Percentiles rank a stretch among this genome's conserved stretches.
Evolutionary conservation across 2,329 filamentous ascomycete genomes (phyloP).

Genomic region (Trichoderma sp.): DNA sequence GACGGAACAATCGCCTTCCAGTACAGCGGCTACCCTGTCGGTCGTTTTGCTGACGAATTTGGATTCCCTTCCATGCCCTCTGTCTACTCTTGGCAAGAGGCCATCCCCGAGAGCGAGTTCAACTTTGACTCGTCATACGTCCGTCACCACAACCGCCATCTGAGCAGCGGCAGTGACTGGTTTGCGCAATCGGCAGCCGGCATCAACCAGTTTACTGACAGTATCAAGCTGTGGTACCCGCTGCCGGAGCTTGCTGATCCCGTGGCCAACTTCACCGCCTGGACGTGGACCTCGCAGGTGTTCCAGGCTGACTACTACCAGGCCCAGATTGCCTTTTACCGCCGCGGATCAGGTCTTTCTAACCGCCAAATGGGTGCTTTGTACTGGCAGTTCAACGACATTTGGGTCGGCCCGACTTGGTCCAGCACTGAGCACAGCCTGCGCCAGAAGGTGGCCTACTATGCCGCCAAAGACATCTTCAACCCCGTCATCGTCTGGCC

Average conservation of each 20-base stretch:
- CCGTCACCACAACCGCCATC: slow-evolving; percentile 56
- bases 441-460: slow-evolving; percentile 62
- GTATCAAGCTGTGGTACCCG: slow-evolving; percentile 56
- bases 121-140: slow-evolving; percentile 57
- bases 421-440: slow-evolving; percentile 62
- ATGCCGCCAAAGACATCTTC: slow-evolving; percentile 57
- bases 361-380: slow-evolving; percentile 58
- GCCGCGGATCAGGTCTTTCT: slow-evolving; percentile 54
- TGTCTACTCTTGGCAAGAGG: slow-evolving; percentile 56
- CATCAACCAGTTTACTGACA: slow-evolving; percentile 57
- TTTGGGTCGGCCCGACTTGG: slow-evolving; percentile 64
- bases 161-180: slow-evolving; percentile 11
- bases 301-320: slow-evolving; percentile 64
- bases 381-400: slow-evolving; percentile 66
- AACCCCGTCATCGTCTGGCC: slow-evolving; percentile 54
- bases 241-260: slow-evolving; percentile 51
- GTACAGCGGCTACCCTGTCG: slow-evolving; percentile 52
- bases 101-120: slow-evolving; percentile 49
- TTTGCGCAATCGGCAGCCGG: slow-evolving; percentile 30
- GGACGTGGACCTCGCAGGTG: slow-evolving; percentile 61
- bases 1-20: slow-evolving; percentile 52
- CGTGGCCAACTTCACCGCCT: slow-evolving; percentile 58
- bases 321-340: slow-evolving; percentile 60
- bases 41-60: slow-evolving; percentile 62
- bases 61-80: slow-evolving; percentile 63